Base-by-base conservation (phyloP, 805 yeast genomes). In the Dipodascus geniculatus region DNA sequence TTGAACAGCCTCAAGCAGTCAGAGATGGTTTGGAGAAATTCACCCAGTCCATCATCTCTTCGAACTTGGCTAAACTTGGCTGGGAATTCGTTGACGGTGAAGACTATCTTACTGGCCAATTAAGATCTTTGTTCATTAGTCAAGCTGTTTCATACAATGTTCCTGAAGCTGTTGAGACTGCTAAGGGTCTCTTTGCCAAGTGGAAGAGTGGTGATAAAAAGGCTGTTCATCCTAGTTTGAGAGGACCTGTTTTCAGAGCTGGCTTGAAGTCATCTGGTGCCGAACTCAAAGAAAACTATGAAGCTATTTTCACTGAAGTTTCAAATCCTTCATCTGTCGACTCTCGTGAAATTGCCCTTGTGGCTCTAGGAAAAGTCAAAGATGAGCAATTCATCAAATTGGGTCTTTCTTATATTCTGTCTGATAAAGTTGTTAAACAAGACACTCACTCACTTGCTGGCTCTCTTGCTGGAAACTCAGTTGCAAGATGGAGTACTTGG, bases 31-130 rank as follows among this genome's bases (percentile, higher is more conserved):
- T 86, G 57, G 73, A 75, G 55, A 65, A 66, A 3, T 82, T 84
- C 60, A 71, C 73, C 8, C 71, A 74, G 59, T 75, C 79, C 54
- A 74, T 86, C 60, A 75, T 83, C 51, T 62, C 74, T 48, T 70
- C 71, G 8, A 77, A 78, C 62, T 68, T 78, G 49, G 66, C 71
- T 33, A 65, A 71, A 42, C 63, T 83, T 42, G 91, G 90, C 22
- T 82, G 86, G 82, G 76, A 75, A 49, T 78, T 82, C 62, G 63
- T 70, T 8, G 75, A 71, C n/a, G 59, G 71, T 23, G 90, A 84
- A 61, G 71, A 80, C 14, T 83, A 76, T 65, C 75, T 82, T 52
- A 75, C 74, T 6, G 81, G 77, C 64, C 80, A 82, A 68, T 74
- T 85, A 67, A 83, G 85, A 65, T 71, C 83, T 14, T 69, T 78